Base-by-base conservation (phyloP, 371 early-diverging fungal species). In the Mortierella sp. region DNA sequence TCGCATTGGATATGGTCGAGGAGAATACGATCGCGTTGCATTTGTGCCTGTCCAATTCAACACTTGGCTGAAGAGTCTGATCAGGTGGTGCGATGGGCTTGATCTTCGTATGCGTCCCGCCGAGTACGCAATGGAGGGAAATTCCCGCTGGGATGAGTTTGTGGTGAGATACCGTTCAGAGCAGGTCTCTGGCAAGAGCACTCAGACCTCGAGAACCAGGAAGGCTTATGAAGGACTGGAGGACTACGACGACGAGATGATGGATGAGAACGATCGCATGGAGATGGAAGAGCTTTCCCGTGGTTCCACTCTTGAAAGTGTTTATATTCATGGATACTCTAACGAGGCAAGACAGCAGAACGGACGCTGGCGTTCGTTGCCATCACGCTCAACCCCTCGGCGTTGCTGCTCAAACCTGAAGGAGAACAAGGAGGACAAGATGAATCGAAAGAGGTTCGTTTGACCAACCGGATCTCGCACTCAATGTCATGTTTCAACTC, bases 1-100 rank as follows among this genome's bases (percentile, higher is more conserved):
- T 24, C 54, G 73, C 14, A 72, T 72, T 39, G 73, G 73, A 28
- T 72, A 72, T 46, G 58, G 58, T 8, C 73, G 57, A 40, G 60
- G 67, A n/a, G 74, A 74, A 22, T 57, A 74, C 44, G 74, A 74
- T 40, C 66, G 76, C 25, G 69, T 76, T 8, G 80, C 63, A 8
- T 76, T 76, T 57, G 52, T 76, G 4, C 80, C 80, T 13, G 61
- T 71, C 63, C 76, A 76, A 54, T 71, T 71, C 60, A 79, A 76
- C 50, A 24, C 57, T 12, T 71, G 68, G 53, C 24, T 71, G 28
- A 55, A 65, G 16, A 56, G 63, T 13, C 39, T 67, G 44, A 51
- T 79, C 14, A 67, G 77, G 14, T 79, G 77, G 80, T 76, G 76
- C 55, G 80, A 76, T 59, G 80, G 80, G 27, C 50, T 79, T 25